Evolutionary conservation across 1,284 basidiomycete genomes (phyloP), one percentile per base, ranked within the genome.

Genomic region (Leccinum subatratum): DNA sequence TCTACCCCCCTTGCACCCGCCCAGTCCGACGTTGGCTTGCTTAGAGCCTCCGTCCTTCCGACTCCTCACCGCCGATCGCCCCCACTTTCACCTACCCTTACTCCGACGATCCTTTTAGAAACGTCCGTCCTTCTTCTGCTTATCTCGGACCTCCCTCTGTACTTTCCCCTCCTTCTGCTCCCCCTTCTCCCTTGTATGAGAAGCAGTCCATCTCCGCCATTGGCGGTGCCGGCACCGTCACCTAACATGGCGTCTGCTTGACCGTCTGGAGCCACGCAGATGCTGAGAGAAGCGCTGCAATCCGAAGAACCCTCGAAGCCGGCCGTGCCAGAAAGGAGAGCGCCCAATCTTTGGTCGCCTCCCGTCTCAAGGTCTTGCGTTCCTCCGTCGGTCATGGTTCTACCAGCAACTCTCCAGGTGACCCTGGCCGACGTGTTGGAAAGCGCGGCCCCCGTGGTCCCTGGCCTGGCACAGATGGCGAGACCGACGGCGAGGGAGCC

Each of bases 211-310:
- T 77, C 48, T 76, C 79, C 28, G 80, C 79, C 39, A 73, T 72
- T 18, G 72, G 69, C 45, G 71, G 78, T n/a, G 77, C 73, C 12
- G 77, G 77, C 5, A 91, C 86, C 34, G 76, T 91, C 68, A 89
- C 90, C 12, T 96, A 94, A 75, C 87, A 96, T 74, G 95, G 94
- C 59, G 93, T 95, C 39, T 94, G 93, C 70, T 82, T 97, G 63
- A 94, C 93, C 4, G 93, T 96, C 0, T 97, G 94, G 94, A 94
- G 92, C 9, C 94, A 95, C 74, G 94, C 94, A 32, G 95, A 97
- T 73, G 87, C 89, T 3, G 90, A 94, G 72, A 87, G 94, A 63
- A 89, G 91, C 68, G 84, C 81, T 20, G 92, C 92, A 2, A 94
- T 94, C 71, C 87, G 92, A 34, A 86, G 91, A 62, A 91, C 92